Percentiles rank a stretch among this genome's conserved stretches.
phyloP scores from a whole-genome alignment of 768 basidiomycete species.

The Mycena albidolilacea region DNA sequence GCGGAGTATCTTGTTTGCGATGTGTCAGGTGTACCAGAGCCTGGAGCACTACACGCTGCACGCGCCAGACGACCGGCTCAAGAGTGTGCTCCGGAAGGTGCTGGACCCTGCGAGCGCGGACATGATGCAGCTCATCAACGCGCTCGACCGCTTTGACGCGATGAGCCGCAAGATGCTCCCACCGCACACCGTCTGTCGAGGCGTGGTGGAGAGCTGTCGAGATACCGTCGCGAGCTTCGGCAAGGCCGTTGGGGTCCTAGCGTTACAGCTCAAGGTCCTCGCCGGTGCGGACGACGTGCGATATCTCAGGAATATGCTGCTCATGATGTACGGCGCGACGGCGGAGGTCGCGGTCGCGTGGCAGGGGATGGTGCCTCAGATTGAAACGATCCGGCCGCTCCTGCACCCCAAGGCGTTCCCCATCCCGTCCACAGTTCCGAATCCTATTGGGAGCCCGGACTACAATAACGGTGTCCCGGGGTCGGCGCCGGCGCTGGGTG shows the following conservation, averaged over 20 bases:
- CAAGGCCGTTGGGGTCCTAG: slow-evolving; percentile 89
- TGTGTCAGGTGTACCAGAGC: slow-evolving; percentile 92
- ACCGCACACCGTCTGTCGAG: slow-evolving; percentile 79
- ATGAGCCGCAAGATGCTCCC: slow-evolving; percentile 80
- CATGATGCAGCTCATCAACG: slow-evolving; percentile 87
- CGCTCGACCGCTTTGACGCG: slow-evolving; percentile 93
- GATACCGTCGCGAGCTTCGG: slow-evolving; percentile 88
- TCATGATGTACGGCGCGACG: slow-evolving; percentile 91
- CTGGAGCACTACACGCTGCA: slow-evolving; percentile 90
- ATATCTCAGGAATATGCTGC: slow-evolving; percentile 87
- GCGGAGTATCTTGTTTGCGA: slow-evolving; percentile 91
- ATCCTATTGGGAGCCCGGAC: slow-evolving; percentile 10
- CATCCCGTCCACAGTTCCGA: slow-evolving; percentile 41
- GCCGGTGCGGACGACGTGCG: slow-evolving; percentile 85
- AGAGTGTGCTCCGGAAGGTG: slow-evolving; percentile 85
- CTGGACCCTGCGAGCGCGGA: slow-evolving; percentile 88
- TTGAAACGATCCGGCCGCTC: slow-evolving; percentile 78
- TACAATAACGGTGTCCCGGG: slow-evolving; percentile 17
- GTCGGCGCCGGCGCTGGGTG: slow-evolving; percentile 16
- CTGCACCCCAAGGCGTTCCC: slow-evolving; percentile 55
- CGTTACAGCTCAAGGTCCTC: slow-evolving; percentile 85
- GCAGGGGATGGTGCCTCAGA: slow-evolving; percentile 80
- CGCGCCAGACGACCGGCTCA: slow-evolving; percentile 86
- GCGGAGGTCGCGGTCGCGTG: slow-evolving; percentile 92
- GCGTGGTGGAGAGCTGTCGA: slow-evolving; percentile 85